Base-by-base conservation (phyloP, 169 alveolate species). In the Plasmodium vinckei region DNA sequence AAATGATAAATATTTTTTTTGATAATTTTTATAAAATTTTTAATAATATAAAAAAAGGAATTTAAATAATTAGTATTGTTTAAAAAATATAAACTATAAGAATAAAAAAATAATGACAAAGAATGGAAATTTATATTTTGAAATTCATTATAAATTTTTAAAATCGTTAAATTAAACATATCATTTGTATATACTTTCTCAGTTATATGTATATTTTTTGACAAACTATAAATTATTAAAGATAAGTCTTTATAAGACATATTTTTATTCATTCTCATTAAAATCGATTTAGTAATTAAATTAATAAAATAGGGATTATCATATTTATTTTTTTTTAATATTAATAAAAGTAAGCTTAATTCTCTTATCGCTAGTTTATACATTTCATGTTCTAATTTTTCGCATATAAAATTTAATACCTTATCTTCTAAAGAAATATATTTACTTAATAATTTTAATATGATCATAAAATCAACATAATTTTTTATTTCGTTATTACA, bases 241-340 rank as follows among this genome's bases (percentile, higher is more conserved):
- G 90, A 60, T 33, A 82, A 25, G 46, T 82, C 90, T 56, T 82
- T 82, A 47, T 82, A 82, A 0, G 90, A 82, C 21, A 82, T 19
- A 65, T 65, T 82, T 56, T 82, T 82, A 54, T 82, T 82, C 82
- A 82, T 82, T 82, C 15, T 82, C 60, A 82, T 82, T 61, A 82
- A 71, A 17, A 82, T 82, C 33, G 84, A 65, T 57, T 82, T 82
- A 21, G 72, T 59, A 10, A 82, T 44, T 49, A 82, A 9, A 49
- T 65, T 82, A 2, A 82, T 46, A 60, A 23, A 82, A 47, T 82
- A 82, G 3, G 21, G 2, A 54, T 67, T 82, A 9, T 82, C 90
- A 47, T 67, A 82, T 2, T 82, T 82, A 70, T 82, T 54, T 67
- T 82, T 82, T 54, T 72, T 82, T 44, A 82, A 70, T 17, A 82